phyloP scores from a whole-genome alignment of 73 alveolate species.

The Breviolum minutum region DNA sequence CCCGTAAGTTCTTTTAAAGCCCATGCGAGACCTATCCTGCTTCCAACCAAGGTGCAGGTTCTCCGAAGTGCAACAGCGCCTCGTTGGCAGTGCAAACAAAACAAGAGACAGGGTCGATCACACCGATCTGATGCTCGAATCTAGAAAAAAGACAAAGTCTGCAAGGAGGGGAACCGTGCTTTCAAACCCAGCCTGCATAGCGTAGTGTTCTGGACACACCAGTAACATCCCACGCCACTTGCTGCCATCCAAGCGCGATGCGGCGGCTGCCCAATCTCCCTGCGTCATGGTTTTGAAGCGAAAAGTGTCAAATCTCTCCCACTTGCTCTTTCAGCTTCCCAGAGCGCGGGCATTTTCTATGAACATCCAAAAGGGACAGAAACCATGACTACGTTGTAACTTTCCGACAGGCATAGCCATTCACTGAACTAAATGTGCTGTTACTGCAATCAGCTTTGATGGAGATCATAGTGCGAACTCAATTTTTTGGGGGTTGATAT shows the following conservation, averaged over 20 bases:
- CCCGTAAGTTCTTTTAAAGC: background rate
- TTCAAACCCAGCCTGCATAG: constrained; percentile 15
- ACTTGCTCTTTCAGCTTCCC: background rate
- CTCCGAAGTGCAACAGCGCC: constrained; percentile 28
- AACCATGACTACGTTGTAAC: no score
- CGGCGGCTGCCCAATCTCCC: constrained; percentile 29
- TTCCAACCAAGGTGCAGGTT: background rate
- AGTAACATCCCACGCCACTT: constrained; percentile 38
- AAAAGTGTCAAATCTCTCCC: background rate
- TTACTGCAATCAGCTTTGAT: no score
- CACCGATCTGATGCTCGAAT: background rate
- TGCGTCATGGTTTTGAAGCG: background rate
- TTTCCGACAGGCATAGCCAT: no score
- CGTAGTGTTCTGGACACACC: constrained; percentile 32
- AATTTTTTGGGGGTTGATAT: no score
- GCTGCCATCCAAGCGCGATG: background rate
- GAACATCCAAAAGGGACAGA: no score
- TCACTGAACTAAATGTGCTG: no score
- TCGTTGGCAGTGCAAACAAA: background rate
- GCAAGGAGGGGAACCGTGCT: background rate
- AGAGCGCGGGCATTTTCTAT: no score
- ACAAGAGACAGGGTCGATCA: background rate
- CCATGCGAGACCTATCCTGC: no score
- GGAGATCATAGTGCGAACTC: no score
- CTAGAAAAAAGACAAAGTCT: background rate